Evolutionary conservation across 1,139 yeast genomes (phyloP).

Genomic region (Taphrina wiesneri): DNA sequence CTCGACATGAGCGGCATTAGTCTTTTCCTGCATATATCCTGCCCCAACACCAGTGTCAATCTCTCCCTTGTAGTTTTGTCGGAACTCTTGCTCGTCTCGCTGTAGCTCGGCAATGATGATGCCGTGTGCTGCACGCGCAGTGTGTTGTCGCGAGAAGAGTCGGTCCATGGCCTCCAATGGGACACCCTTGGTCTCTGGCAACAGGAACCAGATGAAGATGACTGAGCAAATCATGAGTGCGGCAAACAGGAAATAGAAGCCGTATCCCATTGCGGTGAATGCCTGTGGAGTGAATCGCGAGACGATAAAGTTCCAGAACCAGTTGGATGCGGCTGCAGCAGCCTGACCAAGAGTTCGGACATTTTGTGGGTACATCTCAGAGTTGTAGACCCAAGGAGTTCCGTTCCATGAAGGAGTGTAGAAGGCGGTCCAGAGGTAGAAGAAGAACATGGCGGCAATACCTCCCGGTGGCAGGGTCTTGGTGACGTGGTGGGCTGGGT

Average conservation of each 20-base stretch:
- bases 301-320: constrained; percentile 38
- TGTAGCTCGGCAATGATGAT: not conserved
- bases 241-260: constrained; percentile 37
- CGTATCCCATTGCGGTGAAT: constrained; percentile 38
- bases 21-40: not conserved
- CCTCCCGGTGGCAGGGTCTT: constrained; percentile 35
- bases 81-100: constrained; percentile 1
- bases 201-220: constrained; percentile 49
- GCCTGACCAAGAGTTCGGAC: constrained; percentile 38
- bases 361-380: constrained; percentile 38
- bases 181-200: constrained; percentile 64
- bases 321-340: constrained; percentile 36
- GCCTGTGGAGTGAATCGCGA: constrained; percentile 38
- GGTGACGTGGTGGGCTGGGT: constrained; percentile 44
- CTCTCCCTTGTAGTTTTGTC: not conserved
- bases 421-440: constrained; percentile 37
- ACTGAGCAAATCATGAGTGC: constrained; percentile 35
- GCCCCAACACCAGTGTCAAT: not conserved
- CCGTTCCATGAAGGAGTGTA: constrained; percentile 36
- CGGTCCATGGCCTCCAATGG: constrained; percentile 61
- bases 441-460: constrained; percentile 36
- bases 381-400: constrained; percentile 38
- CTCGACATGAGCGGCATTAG: not conserved
- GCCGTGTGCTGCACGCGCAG: not conserved
- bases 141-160: constrained; percentile 20